These are phyloP conservation scores for Zychaea mexicana DNA, from an alignment of 371 early-diverging fungal genomes.

Conservation along the genomic window DNA sequence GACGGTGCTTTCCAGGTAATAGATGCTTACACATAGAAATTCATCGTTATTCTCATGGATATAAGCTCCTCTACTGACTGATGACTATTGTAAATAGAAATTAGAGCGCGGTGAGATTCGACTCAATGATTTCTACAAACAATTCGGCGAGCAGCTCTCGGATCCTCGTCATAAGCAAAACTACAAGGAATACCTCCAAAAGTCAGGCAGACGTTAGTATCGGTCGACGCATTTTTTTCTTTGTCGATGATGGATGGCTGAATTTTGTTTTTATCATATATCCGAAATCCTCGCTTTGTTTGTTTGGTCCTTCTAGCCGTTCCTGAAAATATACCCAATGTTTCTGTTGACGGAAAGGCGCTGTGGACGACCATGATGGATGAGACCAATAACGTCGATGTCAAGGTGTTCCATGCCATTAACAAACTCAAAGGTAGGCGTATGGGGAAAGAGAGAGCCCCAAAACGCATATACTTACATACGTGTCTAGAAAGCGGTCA, in stretches of 20 bases:
- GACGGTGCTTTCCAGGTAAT: conserved; percentile 69
- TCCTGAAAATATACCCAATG: conserved; percentile 38
- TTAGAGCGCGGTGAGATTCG: conserved; percentile 77
- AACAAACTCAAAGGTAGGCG: conserved; percentile 47
- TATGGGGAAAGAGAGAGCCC: not conserved
- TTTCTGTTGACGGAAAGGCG: conserved; percentile 63
- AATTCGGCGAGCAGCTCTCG: conserved; percentile 67
- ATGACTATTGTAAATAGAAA: conserved; percentile 41
- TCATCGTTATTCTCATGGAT: not conserved
- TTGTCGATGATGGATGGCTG: too few species aligned
- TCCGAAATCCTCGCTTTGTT: too few species aligned
- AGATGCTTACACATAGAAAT: not conserved
- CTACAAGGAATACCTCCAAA: conserved; percentile 51
- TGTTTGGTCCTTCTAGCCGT: too few species aligned
- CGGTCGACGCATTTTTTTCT: not conserved
- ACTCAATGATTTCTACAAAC: conserved; percentile 63
- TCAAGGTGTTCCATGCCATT: conserved; percentile 58
- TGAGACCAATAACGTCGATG: conserved; percentile 56
- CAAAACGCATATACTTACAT: not conserved
- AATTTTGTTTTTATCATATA: not conserved
- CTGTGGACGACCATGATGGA: conserved; percentile 78
- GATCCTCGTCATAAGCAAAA: conserved; percentile 53
- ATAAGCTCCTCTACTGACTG: not conserved
- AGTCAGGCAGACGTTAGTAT: conserved; percentile 45
- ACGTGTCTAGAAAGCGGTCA: conserved; percentile 43